A percentile compares a stretch with the other conserved stretches of the same genome.
Conservation (phyloP, 345 rosid species). For the Toxicodendron radicans region DNA sequence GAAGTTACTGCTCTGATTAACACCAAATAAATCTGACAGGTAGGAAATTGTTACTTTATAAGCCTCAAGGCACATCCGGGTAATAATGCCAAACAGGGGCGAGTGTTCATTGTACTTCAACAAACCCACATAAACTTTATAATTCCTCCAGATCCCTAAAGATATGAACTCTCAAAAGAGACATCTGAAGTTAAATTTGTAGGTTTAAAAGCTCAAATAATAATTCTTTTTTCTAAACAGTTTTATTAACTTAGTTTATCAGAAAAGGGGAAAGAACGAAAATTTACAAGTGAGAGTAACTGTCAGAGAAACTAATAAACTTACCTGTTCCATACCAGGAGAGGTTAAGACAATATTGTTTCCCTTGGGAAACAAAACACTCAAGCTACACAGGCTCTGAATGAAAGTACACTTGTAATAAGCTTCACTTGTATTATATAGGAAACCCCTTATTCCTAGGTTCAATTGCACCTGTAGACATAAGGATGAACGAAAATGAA, state of each 20-base stretch:
- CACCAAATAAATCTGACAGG: neutral
- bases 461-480: conserved; percentile 64
- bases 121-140: neutral
- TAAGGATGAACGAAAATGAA: conserved; percentile 17
- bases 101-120: neutral
- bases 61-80: neutral
- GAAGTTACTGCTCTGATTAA: neutral
- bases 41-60: neutral
- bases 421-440: conserved; percentile 76
- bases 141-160: too few species aligned
- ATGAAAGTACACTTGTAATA: conserved; percentile 72
- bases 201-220: too few species aligned
- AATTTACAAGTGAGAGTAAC: neutral
- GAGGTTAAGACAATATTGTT: conserved; percentile 70
- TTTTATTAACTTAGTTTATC: neutral
- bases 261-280: neutral
- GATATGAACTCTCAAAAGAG: too few species aligned
- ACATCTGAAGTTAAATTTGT: too few species aligned
- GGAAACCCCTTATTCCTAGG: conserved; percentile 50
- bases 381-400: conserved; percentile 49
- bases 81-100: neutral
- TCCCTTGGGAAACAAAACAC: conserved; percentile 61
- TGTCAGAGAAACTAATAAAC: conserved; percentile 10
- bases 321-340: conserved; percentile 63
- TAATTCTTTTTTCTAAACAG: neutral